phyloP scores from a whole-genome alignment of 176 grass and related monocot species.

The Carex kokanica region DNA sequence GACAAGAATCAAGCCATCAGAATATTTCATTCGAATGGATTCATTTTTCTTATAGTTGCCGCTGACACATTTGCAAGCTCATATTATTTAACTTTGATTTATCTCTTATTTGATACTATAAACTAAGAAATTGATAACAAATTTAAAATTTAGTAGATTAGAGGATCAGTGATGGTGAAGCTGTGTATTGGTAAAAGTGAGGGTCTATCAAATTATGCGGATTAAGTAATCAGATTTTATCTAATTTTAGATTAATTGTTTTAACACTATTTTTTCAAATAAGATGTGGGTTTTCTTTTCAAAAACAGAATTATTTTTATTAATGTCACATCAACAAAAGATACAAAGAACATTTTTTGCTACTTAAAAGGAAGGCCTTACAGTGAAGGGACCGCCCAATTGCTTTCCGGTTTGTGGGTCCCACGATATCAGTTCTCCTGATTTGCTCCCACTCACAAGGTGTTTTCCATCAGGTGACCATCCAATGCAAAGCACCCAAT shows the following conservation, averaged over 20 bases:
- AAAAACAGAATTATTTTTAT: background rate
- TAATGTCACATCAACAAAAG: background rate
- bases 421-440: constrained; percentile 87
- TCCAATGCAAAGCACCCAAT: constrained; percentile 93
- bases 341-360: background rate
- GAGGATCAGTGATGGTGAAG: background rate
- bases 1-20: background rate
- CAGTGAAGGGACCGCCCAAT: constrained; percentile 55
- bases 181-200: background rate
- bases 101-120: background rate
- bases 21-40: background rate
- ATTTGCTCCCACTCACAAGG: constrained; percentile 95
- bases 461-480: constrained; percentile 93
- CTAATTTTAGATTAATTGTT: background rate
- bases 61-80: background rate
- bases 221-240: background rate
- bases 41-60: background rate
- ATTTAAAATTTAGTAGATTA: background rate
- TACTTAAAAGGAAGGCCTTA: constrained; percentile 29
- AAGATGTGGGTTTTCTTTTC: background rate
- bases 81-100: constrained; percentile 3
- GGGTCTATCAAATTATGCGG: background rate
- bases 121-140: background rate
- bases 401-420: constrained; percentile 89
- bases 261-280: background rate